These are phyloP conservation scores for Russula foetens DNA, from an alignment of 768 basidiomycete species.

Conservation along the genomic window DNA sequence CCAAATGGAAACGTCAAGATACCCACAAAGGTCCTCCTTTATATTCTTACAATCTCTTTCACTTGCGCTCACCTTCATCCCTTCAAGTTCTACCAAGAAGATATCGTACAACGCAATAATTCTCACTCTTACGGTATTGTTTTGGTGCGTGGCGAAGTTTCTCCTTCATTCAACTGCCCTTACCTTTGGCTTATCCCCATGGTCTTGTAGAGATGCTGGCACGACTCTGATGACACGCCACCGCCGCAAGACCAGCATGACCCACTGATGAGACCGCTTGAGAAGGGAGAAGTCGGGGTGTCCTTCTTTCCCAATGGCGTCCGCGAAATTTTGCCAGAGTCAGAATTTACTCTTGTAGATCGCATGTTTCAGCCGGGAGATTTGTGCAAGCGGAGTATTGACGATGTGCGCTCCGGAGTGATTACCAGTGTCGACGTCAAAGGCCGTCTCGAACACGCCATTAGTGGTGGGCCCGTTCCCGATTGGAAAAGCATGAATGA, in stretches of 20 bases:
- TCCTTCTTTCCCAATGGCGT: slow-evolving; percentile 49
- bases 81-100: slow-evolving; percentile 33
- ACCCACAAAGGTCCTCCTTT: slow-evolving; percentile 29
- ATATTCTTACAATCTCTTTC: not conserved
- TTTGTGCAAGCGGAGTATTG: slow-evolving; percentile 68
- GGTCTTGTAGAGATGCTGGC: slow-evolving; percentile 69
- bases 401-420: slow-evolving; percentile 69
- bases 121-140: slow-evolving; percentile 48
- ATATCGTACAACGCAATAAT: slow-evolving; percentile 31
- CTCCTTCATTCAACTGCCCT: not conserved
- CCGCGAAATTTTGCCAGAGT: slow-evolving; percentile 66
- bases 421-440: slow-evolving; percentile 55
- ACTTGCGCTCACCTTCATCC: not conserved
- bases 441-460: slow-evolving; percentile 66
- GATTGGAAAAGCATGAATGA: slow-evolving; percentile 58
- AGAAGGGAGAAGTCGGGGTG: slow-evolving; percentile 77
- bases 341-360: slow-evolving; percentile 61
- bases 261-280: slow-evolving; percentile 67
- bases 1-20: slow-evolving; percentile 20
- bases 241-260: slow-evolving; percentile 40
- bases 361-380: slow-evolving; percentile 74
- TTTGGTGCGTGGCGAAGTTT: slow-evolving; percentile 38
- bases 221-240: slow-evolving; percentile 69
- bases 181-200: slow-evolving; percentile 2
- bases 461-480: slow-evolving; percentile 49